Evolutionary conservation across 495 filamentous ascomycete genomes (phyloP).

Genomic region (Neurospora sp.): DNA sequence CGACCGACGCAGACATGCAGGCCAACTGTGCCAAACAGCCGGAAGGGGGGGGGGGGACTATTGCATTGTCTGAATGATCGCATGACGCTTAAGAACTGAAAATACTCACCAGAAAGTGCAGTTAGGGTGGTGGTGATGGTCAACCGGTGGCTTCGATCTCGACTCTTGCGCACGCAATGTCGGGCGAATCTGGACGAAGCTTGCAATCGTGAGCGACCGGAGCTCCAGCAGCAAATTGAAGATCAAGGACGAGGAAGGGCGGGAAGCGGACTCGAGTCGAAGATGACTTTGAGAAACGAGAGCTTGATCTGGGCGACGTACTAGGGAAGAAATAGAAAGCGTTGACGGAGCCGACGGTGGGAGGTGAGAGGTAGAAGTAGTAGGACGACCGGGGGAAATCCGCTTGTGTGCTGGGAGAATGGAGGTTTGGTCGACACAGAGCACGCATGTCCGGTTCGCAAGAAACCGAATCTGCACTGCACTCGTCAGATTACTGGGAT

Average conservation of each 20-base stretch:
- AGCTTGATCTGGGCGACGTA: neutral
- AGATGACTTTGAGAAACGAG: neutral
- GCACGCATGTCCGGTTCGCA: neutral
- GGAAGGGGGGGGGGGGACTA: slow-evolving; percentile 12
- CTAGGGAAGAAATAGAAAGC: neutral
- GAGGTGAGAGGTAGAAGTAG: neutral
- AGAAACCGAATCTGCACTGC: neutral
- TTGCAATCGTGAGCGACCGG: slow-evolving; percentile 14
- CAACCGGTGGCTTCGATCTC: slow-evolving; percentile 14
- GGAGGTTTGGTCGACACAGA: neutral
- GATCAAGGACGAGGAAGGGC: slow-evolving; percentile 1
- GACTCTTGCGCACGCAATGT: slow-evolving; percentile 14
- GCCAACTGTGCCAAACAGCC: slow-evolving; percentile 3
- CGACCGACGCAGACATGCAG: neutral
- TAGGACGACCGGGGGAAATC: neutral
- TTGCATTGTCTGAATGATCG: slow-evolving; percentile 22
- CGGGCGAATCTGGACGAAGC: slow-evolving; percentile 3
- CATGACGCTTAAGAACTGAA: slow-evolving; percentile 22
- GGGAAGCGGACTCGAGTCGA: neutral
- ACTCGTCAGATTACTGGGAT: neutral
- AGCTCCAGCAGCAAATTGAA: slow-evolving; percentile 2
- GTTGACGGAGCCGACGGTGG: neutral
- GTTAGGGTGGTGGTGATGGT: slow-evolving; percentile 24
- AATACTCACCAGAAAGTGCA: slow-evolving; percentile 28
- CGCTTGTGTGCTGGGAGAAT: neutral